phyloP scores from a whole-genome alignment of 495 filamentous ascomycete genomes.

The Aspergillus leporis region DNA sequence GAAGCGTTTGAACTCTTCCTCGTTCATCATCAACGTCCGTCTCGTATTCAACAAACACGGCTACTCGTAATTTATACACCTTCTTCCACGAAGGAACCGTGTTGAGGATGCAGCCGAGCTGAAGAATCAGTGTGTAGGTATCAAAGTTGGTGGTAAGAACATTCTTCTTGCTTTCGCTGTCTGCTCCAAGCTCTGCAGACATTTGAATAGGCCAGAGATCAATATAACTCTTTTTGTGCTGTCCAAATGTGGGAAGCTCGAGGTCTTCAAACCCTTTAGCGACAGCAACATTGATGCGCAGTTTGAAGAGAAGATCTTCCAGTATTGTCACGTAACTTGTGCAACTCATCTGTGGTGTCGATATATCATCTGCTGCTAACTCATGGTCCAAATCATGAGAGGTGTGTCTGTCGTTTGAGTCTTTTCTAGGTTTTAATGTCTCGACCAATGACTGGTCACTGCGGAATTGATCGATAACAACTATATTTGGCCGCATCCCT shows the following conservation, averaged over 20 bases:
- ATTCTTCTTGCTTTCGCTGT: constrained; percentile 59
- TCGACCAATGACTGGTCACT: constrained; percentile 54
- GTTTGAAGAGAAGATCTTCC: constrained; percentile 74
- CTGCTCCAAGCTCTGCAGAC: constrained; percentile 74
- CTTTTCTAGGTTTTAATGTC: constrained; percentile 31
- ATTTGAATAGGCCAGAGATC: constrained; percentile 87
- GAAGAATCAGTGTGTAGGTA: constrained; percentile 85
- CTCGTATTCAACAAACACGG: constrained; percentile 89
- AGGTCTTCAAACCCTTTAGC: constrained; percentile 79
- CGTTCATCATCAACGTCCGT: constrained; percentile 79
- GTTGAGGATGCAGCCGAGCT: constrained; percentile 80
- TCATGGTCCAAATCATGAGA: constrained; percentile 19
- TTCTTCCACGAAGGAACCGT: constrained; percentile 85
- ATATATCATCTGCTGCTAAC: constrained; percentile 25
- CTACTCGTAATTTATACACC: constrained; percentile 69
- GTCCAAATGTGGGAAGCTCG: constrained; percentile 62
- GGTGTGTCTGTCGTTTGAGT: constrained; percentile 27
- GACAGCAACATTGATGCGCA: constrained; percentile 83
- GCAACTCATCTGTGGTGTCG: constrained; percentile 62
- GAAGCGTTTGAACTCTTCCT: constrained; percentile 67
- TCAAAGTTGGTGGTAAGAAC: constrained; percentile 89
- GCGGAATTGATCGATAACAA: constrained; percentile 72
- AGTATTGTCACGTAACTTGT: constrained; percentile 79
- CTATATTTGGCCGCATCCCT: constrained; percentile 91
- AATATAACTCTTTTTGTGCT: constrained; percentile 72